phyloP scores from a whole-genome alignment of 176 grass and related monocot species.

The Pharus latifolius region DNA sequence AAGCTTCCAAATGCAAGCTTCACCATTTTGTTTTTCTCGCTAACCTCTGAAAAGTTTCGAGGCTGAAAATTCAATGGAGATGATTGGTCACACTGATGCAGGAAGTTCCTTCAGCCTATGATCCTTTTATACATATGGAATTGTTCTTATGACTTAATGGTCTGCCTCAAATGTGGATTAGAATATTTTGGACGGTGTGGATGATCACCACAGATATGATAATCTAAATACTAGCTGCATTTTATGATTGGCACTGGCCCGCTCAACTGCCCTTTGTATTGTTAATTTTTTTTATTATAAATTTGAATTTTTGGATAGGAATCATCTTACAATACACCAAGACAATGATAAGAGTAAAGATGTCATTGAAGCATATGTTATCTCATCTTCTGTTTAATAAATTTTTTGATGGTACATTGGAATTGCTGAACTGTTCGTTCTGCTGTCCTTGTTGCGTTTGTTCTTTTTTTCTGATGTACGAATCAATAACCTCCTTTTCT shows the following conservation, averaged over 20 bases:
- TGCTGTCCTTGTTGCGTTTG: neutral
- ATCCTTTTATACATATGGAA: constrained; percentile 39
- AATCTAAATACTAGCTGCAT: constrained; percentile 4
- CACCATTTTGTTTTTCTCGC: constrained; percentile 55
- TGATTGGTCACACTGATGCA: neutral
- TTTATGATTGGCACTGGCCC: constrained; percentile 28
- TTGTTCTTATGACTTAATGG: constrained; percentile 5
- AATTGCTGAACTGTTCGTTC: neutral
- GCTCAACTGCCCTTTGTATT: constrained; percentile 55
- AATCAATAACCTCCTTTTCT: neutral
- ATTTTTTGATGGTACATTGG: neutral
- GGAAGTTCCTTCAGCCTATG: neutral
- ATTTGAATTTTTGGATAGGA: neutral
- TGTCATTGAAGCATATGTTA: constrained; percentile 9
- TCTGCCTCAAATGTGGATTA: constrained; percentile 23
- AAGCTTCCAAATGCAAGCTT: constrained; percentile 66
- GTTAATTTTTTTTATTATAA: constrained; percentile 9
- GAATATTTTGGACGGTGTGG: constrained; percentile 51
- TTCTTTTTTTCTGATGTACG: too few species aligned
- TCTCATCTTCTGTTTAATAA: neutral
- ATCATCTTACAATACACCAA: neutral
- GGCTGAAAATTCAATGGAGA: neutral
- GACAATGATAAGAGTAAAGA: neutral
- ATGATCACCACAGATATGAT: constrained; percentile 15
- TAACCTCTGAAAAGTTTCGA: neutral